Percentiles rank a stretch among this genome's conserved stretches.
phyloP scores from a whole-genome alignment of 225 moss, liverwort and hornwort species.

The Ulota crispa region DNA sequence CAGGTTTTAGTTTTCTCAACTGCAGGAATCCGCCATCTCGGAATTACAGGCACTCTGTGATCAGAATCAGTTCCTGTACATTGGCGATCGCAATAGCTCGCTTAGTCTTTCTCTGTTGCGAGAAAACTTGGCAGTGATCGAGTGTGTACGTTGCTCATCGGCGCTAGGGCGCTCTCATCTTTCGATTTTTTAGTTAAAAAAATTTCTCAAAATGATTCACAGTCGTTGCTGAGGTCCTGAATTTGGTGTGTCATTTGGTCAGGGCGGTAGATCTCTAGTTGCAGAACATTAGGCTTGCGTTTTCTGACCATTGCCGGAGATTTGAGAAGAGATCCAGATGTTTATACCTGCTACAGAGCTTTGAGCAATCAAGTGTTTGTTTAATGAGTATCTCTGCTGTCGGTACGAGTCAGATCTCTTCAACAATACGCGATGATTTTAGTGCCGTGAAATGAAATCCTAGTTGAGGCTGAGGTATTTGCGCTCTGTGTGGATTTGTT shows the following conservation, averaged over 20 bases:
- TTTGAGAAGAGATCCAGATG: conserved; percentile 3
- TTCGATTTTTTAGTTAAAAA: not conserved
- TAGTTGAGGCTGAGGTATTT: not conserved
- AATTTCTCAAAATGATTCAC: not conserved
- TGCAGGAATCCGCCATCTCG: not conserved
- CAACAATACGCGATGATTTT: not conserved
- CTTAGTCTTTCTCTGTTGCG: not conserved
- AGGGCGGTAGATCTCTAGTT: conserved; percentile 24
- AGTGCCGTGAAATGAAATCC: not conserved
- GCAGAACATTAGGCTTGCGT: not conserved
- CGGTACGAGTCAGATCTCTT: not conserved
- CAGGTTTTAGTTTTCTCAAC: not conserved
- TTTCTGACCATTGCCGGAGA: not conserved
- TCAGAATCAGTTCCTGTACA: not conserved
- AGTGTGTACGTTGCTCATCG: not conserved
- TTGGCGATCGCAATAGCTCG: not conserved
- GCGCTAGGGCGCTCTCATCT: not conserved
- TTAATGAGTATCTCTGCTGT: not conserved
- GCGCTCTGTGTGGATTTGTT: not conserved
- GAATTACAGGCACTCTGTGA: not conserved
- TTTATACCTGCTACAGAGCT: no score
- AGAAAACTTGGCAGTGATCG: not conserved
- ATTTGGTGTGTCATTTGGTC: not conserved
- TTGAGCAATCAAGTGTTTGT: not conserved
- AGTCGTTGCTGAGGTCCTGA: not conserved